Percentiles rank a stretch among this genome's conserved stretches.
Evolutionary conservation across 768 basidiomycete species (phyloP).

Genomic region (Trametes cingulata): DNA sequence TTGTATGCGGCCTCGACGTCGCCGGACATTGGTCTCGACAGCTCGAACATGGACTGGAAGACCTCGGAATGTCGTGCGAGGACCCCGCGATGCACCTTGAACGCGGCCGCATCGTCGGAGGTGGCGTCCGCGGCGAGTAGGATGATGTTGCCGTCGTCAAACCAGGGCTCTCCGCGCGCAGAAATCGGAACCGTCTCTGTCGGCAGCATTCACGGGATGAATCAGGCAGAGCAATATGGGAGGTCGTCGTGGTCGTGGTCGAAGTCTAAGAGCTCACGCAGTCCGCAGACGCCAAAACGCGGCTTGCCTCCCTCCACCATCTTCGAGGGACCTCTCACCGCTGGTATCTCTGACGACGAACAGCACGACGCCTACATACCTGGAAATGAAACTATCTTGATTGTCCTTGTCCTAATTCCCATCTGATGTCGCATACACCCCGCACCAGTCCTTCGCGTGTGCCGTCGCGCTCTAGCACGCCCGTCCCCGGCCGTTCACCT

Average conservation of each 20-base stretch:
- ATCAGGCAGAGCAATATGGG: neutral
- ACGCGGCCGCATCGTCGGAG: constrained; percentile 37
- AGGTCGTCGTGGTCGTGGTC: neutral
- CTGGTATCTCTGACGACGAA: neutral
- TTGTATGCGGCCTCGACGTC: constrained; percentile 42
- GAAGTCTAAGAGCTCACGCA: neutral
- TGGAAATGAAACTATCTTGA: neutral
- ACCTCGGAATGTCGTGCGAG: constrained; percentile 57
- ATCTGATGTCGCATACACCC: constrained; percentile 22
- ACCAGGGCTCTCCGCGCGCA: constrained; percentile 49
- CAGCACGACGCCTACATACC: neutral
- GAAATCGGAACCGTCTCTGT: neutral
- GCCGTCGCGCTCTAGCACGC: constrained; percentile 41
- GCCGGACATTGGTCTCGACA: constrained; percentile 37
- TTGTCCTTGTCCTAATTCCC: neutral
- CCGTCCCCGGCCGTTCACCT: constrained; percentile 40
- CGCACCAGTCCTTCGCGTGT: constrained; percentile 33
- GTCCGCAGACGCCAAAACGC: neutral
- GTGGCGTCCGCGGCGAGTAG: constrained; percentile 44
- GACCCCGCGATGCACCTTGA: constrained; percentile 51
- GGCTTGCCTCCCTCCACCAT: constrained; percentile 2
- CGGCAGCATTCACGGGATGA: neutral
- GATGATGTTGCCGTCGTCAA: constrained; percentile 62
- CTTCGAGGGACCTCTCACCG: no score
- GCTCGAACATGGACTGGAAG: constrained; percentile 55